Base-by-base conservation (phyloP, 768 basidiomycete species). In the Lactarius vividus region DNA sequence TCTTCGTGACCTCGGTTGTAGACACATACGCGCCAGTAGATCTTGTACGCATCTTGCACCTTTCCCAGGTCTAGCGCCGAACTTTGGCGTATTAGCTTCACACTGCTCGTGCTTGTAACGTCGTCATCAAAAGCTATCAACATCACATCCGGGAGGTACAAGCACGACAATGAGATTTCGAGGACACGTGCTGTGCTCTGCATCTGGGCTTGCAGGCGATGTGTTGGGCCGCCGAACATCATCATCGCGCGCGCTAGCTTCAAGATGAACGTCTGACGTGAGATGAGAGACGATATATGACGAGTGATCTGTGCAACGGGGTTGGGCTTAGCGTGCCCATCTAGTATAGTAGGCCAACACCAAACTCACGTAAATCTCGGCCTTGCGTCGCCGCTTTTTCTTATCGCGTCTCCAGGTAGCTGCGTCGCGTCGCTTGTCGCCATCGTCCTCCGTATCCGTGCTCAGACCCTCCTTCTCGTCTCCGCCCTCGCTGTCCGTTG, bases 221-320 rank as follows among this genome's bases (percentile, higher is more conserved):
- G 91, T 15, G 88, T 84, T 23, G 92, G 91, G 6, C 87, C 88
- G 11, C 92, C 92, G 70, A 91, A 93, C 84, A 90, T 91, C 91
- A 94, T 95, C 82, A 95, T 86, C 11, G 91, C 86, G 59, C 91
- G 84, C 7, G 88, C 84, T 33, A 94, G 84, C 79, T 93, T 94
- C 75, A 93, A 77, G 58, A 95, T 82, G 77, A 95, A 95, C 63
- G 89, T 88, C 73, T 96, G 91, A 39, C 93, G 82, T 70, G 86
- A 85, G 35, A 92, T 82, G 64, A 94, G 88, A 64, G 88, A 87
- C 2, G 92, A 92, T 33, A 94, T 88, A 70, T 94, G 91, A 61
- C 86, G 87, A 28, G 90, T 91, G 66, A 91, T 92, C 90, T 91
- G 67, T 9, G 52, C 49, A 13, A 15, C 40, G 60, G 16, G 60